Evolutionary conservation across 2,329 filamentous ascomycete species (phyloP).

Genomic region (Alternaria sp.): DNA sequence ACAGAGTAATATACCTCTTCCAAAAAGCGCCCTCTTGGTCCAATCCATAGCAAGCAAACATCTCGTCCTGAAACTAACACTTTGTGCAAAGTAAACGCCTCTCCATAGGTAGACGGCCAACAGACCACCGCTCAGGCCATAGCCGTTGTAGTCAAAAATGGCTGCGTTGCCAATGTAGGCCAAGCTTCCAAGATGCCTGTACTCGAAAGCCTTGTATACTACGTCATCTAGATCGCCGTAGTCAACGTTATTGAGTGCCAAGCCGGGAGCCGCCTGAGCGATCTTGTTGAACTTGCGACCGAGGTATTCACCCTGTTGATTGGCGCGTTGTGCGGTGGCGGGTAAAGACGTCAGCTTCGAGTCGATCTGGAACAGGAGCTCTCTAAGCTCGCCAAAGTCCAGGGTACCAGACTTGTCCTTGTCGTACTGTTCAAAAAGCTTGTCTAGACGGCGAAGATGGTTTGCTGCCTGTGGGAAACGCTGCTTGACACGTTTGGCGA

Average conservation of each 20-base stretch:
- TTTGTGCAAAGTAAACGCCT: conserved; percentile 96
- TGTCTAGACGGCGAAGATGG: conserved; percentile 88
- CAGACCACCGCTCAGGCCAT: conserved; percentile 81
- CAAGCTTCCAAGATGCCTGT: conserved; percentile 87
- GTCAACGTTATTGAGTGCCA: conserved; percentile 79
- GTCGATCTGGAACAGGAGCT: conserved; percentile 91
- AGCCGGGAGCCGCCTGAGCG: conserved; percentile 76
- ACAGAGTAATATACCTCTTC: conserved; percentile 75
- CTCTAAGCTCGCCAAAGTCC: conserved; percentile 89
- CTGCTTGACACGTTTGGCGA: conserved; percentile 83
- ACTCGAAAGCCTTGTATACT: conserved; percentile 93
- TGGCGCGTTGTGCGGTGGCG: conserved; percentile 92
- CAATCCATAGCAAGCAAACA: conserved; percentile 96
- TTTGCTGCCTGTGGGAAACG: conserved; percentile 90
- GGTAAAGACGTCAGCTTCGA: conserved; percentile 92
- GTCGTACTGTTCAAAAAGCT: conserved; percentile 90
- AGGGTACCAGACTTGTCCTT: conserved; percentile 91
- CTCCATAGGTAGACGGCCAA: conserved; percentile 97
- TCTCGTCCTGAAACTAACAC: conserved; percentile 89
- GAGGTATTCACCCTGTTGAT: conserved; percentile 94
- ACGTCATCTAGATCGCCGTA: conserved; percentile 92
- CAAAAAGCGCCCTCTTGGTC: conserved; percentile 95
- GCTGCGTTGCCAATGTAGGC: conserved; percentile 97
- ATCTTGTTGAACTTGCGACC: conserved; percentile 94
- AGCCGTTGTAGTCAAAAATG: conserved; percentile 87